Conservation (phyloP, 225 moss, liverwort and hornwort genomes). For the Climacium dendroides region DNA sequence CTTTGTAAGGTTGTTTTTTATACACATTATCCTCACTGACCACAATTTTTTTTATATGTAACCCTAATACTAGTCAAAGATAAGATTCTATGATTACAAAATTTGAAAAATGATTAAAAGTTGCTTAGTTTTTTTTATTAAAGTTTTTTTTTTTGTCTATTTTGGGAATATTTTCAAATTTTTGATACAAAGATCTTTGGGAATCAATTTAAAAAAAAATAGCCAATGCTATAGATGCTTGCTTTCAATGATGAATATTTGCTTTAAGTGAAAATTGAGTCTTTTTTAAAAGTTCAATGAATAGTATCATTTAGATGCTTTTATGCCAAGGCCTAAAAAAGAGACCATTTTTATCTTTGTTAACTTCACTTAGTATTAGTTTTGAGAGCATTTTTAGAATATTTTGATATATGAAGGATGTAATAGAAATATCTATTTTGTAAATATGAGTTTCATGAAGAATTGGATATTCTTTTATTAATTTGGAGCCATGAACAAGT, state of each 20-base stretch:
- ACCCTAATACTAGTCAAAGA: neutral
- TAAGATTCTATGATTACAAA: neutral
- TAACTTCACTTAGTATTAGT: neutral
- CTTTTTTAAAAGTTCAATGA: neutral
- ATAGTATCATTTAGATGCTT: neutral
- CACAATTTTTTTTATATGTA: neutral
- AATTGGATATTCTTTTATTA: neutral
- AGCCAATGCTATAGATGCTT: neutral
- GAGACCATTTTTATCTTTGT: neutral
- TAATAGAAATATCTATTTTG: neutral
- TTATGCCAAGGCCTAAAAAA: neutral
- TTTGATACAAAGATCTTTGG: neutral
- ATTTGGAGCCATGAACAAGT: accelerated
- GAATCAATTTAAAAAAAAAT: neutral
- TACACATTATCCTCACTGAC: neutral
- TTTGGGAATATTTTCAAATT: neutral
- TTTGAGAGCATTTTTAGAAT: neutral
- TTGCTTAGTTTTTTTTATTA: neutral
- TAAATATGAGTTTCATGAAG: neutral
- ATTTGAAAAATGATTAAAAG: neutral
- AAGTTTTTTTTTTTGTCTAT: neutral
- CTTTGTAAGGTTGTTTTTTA: neutral
- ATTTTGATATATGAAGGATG: neutral
- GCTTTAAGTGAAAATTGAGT: neutral
- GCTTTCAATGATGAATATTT: neutral